phyloP scores from a whole-genome alignment of 441 rosid species.

The Mallotus japonicus region DNA sequence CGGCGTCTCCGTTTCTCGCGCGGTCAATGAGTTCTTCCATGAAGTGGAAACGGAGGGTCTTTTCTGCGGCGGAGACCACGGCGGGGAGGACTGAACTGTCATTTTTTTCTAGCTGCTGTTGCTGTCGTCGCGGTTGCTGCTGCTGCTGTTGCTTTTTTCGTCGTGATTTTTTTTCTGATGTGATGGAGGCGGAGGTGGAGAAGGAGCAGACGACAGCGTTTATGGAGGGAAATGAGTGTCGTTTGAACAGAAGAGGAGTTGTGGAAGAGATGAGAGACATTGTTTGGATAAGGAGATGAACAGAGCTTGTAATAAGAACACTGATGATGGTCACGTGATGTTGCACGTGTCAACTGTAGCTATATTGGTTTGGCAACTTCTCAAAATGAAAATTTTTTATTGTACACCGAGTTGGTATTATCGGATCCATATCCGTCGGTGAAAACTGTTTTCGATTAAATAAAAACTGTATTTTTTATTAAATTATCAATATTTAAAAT shows the following conservation, averaged over 20 bases:
- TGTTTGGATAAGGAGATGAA: constrained; percentile 39
- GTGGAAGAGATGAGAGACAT: constrained; percentile 43
- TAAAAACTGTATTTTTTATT: no score
- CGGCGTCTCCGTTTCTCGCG: constrained; percentile 63
- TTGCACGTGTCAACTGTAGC: constrained; percentile 1
- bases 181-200: constrained; percentile 19
- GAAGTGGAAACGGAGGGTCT: constrained; percentile 72
- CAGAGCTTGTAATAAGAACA: not conserved
- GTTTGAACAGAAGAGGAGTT: constrained; percentile 33
- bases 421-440: no score
- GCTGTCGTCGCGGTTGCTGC: constrained; percentile 31
- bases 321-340: constrained; percentile 18
- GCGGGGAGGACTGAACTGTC: constrained; percentile 27
- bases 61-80: constrained; percentile 70
- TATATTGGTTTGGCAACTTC: no score
- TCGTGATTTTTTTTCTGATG: constrained; percentile 46
- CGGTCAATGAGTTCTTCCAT: constrained; percentile 92
- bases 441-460: no score
- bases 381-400: no score
- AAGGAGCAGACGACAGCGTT: constrained; percentile 21
- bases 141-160: constrained; percentile 37
- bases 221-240: constrained; percentile 18
- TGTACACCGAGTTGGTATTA: no score
- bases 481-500: no score
- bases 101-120: constrained; percentile 11